phyloP scores from a whole-genome alignment of 1,139 yeast species.

The Hyphopichia khmerensis region DNA sequence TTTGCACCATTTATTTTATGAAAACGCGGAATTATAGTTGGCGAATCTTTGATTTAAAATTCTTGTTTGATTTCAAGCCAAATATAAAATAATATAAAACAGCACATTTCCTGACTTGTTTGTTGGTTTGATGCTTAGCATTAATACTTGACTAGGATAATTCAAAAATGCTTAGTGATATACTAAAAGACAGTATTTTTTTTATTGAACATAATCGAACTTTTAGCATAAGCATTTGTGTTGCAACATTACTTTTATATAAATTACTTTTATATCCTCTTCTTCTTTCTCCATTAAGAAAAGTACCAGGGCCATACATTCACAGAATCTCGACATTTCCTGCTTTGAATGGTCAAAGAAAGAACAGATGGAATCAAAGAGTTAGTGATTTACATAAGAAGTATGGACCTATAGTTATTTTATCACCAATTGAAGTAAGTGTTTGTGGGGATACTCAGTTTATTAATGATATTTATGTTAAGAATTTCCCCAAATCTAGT shows the following conservation, averaged over 20 bases:
- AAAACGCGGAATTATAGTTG: too few relatives aligned
- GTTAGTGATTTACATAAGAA: slow-evolving; percentile 52
- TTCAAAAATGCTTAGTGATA: not conserved
- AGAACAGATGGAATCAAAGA: slow-evolving; percentile 48
- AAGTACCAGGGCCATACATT: slow-evolving; percentile 61
- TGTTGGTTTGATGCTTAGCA: too few relatives aligned
- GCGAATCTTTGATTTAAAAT: too few relatives aligned
- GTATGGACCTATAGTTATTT: slow-evolving; percentile 60
- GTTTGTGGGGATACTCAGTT: slow-evolving; percentile 51
- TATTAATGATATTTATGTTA: slow-evolving; percentile 55
- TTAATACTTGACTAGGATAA: too few relatives aligned
- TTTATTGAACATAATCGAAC: not conserved
- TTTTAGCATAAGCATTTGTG: not conserved
- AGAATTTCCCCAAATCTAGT: slow-evolving; percentile 56
- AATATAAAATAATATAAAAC: too few relatives aligned
- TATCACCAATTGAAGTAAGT: slow-evolving; percentile 64
- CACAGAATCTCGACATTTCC: slow-evolving; percentile 47
- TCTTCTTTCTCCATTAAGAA: slow-evolving; percentile 47
- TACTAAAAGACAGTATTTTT: not conserved
- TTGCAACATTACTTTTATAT: slow-evolving; percentile 15
- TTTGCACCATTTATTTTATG: too few relatives aligned
- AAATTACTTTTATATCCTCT: slow-evolving; percentile 44
- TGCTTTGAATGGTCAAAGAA: slow-evolving; percentile 53
- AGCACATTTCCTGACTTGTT: too few relatives aligned
- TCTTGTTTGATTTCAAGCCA: too few relatives aligned